Base-by-base conservation (phyloP, 257 asterid genomes). In the Ligustrum vulgare region DNA sequence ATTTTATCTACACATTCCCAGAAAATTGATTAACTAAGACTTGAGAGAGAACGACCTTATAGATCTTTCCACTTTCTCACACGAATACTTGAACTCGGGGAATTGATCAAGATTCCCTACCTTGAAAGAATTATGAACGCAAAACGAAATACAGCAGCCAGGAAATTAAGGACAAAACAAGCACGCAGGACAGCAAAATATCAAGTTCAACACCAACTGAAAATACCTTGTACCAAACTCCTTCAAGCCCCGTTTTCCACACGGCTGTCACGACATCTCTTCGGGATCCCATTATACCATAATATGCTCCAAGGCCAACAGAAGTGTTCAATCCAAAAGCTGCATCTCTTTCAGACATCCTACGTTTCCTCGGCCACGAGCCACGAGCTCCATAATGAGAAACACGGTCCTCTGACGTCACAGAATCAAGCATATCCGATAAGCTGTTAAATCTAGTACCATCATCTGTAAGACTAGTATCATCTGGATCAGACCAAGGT, bases 241-340 rank as follows among this genome's bases (percentile, higher is more conserved):
- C 99, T 75, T 95, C 98, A 56, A 95, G 98, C 41, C 99, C 99
- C 45, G 98, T 87, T 81, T 90, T 95, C 98, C 99, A 95, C 67
- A 93, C 92, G 67, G 98, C 95, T 18, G 97, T 95, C 23, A 95
- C 98, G 72, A 95, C 98, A 84, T 95, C 99, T 80, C 99, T 88
- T 60, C 99, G 92, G 69, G 99, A 95, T 36, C 98, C 99, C 98
- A 95, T 95, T 67, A 95, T 95, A 78, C 99, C 99, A 82, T 90
- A 94, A 88, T 95, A 95, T 3, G 94, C 97, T 80, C 99, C 99
- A 18, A 95, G 91, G 67, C 99, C 98, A 39, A 91, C 96, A 5
- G 98, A 95, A 73, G 97, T 93, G 72, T 91, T 95, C 84, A 95
- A 76, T 37, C 99, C 99, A 72, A 95, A 95, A 72, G 98, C 99